phyloP scores from a whole-genome alignment of 2,329 filamentous ascomycete genomes.

The Fusarium coffeatum region DNA sequence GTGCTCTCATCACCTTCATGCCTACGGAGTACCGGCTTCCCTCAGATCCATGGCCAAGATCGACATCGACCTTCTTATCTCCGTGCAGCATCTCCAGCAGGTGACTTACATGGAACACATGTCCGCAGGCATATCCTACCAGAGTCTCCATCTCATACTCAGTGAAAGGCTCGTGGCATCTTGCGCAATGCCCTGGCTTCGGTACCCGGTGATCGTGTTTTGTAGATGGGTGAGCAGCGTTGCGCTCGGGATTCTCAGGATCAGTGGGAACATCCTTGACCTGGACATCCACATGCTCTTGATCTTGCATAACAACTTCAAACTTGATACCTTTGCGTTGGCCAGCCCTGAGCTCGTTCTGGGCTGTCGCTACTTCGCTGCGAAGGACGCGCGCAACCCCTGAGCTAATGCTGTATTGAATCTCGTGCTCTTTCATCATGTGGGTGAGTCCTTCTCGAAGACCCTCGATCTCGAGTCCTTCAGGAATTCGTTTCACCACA shows the following conservation, averaged over 20 bases:
- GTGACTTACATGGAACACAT: conserved; percentile 83
- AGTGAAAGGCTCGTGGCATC: conserved; percentile 66
- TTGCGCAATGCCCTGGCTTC: conserved; percentile 68
- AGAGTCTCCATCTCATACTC: conserved; percentile 77
- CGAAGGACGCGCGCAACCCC: conserved; percentile 88
- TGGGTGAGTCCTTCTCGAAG: conserved; percentile 87
- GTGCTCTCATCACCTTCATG: conserved; percentile 87
- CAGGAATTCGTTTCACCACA: conserved; percentile 89
- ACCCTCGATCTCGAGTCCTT: conserved; percentile 91
- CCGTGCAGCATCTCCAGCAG: conserved; percentile 67
- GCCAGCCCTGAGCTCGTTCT: conserved; percentile 81
- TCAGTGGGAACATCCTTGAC: conserved; percentile 54
- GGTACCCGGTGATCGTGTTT: conserved; percentile 50
- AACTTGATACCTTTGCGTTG: conserved; percentile 91
- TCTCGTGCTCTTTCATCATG: conserved; percentile 95
- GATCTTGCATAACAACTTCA: conserved; percentile 69
- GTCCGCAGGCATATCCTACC: conserved; percentile 83
- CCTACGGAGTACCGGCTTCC: conserved; percentile 74
- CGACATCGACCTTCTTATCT: conserved; percentile 59
- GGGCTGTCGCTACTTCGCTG: conserved; percentile 87
- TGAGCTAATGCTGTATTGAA: conserved; percentile 91
- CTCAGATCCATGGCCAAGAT: conserved; percentile 58
- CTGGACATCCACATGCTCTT: conserved; percentile 58
- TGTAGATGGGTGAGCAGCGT: conserved; percentile 27
- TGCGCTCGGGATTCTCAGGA: conserved; percentile 39